Percentiles rank a stretch among this genome's conserved stretches.
phyloP scores from a whole-genome alignment of 2,329 filamentous ascomycete species.

The Podosphaera xanthii region DNA sequence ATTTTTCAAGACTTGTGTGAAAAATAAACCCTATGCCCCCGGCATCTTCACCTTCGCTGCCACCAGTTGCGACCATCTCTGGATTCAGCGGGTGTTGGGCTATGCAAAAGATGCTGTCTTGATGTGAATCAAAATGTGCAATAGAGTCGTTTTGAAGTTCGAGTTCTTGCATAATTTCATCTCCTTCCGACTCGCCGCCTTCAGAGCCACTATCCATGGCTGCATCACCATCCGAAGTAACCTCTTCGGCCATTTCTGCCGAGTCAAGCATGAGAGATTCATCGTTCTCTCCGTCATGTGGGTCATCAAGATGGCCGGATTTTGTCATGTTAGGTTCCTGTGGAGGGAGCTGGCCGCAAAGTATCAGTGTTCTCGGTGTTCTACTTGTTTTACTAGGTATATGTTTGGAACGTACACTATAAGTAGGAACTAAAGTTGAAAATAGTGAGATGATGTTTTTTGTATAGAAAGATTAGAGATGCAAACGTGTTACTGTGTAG shows the following conservation, averaged over 20 bases:
- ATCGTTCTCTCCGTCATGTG: slow-evolving; percentile 24
- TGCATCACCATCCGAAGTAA: slow-evolving; percentile 44
- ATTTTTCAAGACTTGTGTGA: slow-evolving; percentile 45
- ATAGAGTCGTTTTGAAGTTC: slow-evolving; percentile 74
- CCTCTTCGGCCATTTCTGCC: slow-evolving; percentile 59
- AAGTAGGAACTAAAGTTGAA: no score
- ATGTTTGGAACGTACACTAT: no score
- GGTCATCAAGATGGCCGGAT: no score
- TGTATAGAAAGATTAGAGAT: no score
- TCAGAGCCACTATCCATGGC: slow-evolving; percentile 62
- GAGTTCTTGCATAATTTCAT: slow-evolving; percentile 40
- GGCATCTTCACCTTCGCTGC: slow-evolving; percentile 31
- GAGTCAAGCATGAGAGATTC: slow-evolving; percentile 52
- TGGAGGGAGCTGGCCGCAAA: no score
- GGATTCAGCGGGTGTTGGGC: slow-evolving; percentile 69
- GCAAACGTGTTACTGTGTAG: no score
- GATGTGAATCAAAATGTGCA: slow-evolving; percentile 78
- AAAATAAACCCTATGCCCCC: slow-evolving; percentile 66
- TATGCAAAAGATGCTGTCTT: slow-evolving; percentile 84
- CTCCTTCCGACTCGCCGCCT: slow-evolving; percentile 33
- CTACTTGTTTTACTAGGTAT: no score
- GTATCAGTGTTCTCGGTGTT: no score
- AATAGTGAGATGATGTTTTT: no score
- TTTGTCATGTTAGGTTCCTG: no score
- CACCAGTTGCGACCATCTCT: slow-evolving; percentile 67